These are phyloP conservation scores for Trichophyton benhamiae DNA, from an alignment of 2,329 filamentous ascomycete genomes.

Conservation along the genomic window DNA sequence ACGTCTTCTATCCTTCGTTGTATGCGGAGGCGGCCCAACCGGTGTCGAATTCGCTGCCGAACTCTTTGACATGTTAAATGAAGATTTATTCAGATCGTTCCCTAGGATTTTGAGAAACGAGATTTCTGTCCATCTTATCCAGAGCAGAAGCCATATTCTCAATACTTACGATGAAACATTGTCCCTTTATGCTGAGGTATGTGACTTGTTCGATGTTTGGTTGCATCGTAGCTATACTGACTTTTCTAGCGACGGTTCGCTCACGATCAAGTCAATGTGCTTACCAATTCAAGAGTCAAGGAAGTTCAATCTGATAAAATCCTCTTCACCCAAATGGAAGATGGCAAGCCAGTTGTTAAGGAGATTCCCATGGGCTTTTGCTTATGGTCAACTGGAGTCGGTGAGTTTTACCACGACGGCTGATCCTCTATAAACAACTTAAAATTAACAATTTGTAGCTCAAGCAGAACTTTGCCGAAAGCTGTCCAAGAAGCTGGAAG, in stretches of 20 bases:
- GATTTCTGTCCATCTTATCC: conserved; percentile 93
- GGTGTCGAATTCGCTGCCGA: conserved; percentile 97
- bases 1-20: conserved; percentile 84
- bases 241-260: conserved; percentile 55
- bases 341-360: conserved; percentile 68
- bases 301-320: conserved; percentile 77
- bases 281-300: conserved; percentile 86
- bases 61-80: conserved; percentile 89
- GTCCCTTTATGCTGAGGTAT: conserved; percentile 72
- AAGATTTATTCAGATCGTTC: conserved; percentile 74
- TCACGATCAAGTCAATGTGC: conserved; percentile 78
- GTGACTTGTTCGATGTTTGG: conserved; percentile 15
- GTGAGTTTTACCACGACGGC: conserved; percentile 22
- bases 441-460: conserved; percentile 27
- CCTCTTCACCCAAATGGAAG: conserved; percentile 71
- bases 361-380: conserved; percentile 94
- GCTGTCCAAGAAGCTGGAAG: conserved; percentile 61
- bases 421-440: not conserved
- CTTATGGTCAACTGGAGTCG: conserved; percentile 90
- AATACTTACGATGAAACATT: conserved; percentile 97
- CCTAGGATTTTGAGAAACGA: conserved; percentile 88
- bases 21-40: conserved; percentile 88
- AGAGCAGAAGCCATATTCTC: conserved; percentile 84
- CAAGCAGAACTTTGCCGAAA: conserved; percentile 70
- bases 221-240: not conserved